Percentiles rank a stretch among this genome's conserved stretches.
These are phyloP conservation scores for Acanthamoeba triangularis DNA, from an alignment of 208 protist genomes.

Conservation along the genomic window DNA sequence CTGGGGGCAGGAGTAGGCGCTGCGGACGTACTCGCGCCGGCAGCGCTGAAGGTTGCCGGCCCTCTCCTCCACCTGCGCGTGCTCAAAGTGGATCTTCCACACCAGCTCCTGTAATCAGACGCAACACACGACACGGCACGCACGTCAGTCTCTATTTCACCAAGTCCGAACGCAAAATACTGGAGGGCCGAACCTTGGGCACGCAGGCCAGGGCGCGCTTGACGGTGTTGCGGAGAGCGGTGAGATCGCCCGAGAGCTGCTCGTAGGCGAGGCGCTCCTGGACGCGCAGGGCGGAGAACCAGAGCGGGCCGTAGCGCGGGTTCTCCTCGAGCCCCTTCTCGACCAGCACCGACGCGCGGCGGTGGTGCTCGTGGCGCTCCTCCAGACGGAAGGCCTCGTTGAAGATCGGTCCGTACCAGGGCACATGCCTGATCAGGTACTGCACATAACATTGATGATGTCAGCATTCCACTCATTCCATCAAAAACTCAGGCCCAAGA, in stretches of 20 bases:
- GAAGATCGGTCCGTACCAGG: slow-evolving; percentile 92
- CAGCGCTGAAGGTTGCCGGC: slow-evolving; percentile 82
- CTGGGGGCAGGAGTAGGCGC: slow-evolving; percentile 84
- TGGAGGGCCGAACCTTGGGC: not conserved
- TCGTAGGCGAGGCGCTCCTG: slow-evolving; percentile 86
- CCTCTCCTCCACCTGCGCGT: slow-evolving; percentile 91
- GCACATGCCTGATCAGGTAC: slow-evolving; percentile 91
- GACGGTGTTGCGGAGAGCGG: slow-evolving; percentile 77
- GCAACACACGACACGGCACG: not conserved
- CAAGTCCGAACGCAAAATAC: not conserved
- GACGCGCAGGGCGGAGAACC: slow-evolving; percentile 90
- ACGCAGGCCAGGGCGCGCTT: slow-evolving; percentile 80
- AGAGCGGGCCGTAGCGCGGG: slow-evolving; percentile 92
- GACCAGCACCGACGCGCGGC: slow-evolving; percentile 87
- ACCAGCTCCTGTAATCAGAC: slow-evolving; percentile 85
- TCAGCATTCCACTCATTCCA: not conserved
- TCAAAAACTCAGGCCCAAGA: no score
- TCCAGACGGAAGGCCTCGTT: slow-evolving; percentile 92
- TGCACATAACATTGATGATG: not conserved
- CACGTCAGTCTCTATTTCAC: not conserved
- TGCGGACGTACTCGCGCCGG: slow-evolving; percentile 86
- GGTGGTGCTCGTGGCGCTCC: slow-evolving; percentile 88
- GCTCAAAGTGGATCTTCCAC: slow-evolving; percentile 94
- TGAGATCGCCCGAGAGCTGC: slow-evolving; percentile 57
- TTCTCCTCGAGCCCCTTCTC: slow-evolving; percentile 87